Percentiles rank a stretch among this genome's conserved stretches.
Evolutionary conservation across 2,329 filamentous ascomycete genomes (phyloP).

Genomic region (Cryoendolithus antarcticus): DNA sequence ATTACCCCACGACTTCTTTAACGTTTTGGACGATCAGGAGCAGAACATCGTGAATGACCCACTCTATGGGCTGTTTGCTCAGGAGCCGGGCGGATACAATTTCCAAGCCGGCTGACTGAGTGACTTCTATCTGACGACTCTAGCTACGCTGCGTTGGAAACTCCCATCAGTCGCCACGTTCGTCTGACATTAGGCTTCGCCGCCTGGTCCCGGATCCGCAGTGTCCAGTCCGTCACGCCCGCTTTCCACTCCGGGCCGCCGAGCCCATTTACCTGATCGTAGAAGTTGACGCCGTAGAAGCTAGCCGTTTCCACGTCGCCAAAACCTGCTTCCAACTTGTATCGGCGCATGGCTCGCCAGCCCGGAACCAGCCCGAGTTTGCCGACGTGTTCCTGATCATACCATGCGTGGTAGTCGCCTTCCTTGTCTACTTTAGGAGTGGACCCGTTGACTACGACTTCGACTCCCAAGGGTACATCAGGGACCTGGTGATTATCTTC

Average conservation of each 20-base stretch:
- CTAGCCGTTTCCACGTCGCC: not conserved
- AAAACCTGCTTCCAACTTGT: not conserved
- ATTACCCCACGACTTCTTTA: too few relatives aligned
- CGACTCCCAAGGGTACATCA: too few relatives aligned
- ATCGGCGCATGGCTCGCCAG: conserved; percentile 1
- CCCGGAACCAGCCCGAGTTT: not conserved
- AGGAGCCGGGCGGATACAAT: too few relatives aligned
- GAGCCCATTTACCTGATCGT: not conserved
- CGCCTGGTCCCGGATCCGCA: not conserved
- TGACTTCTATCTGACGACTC: not conserved
- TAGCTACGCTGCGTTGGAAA: too few relatives aligned
- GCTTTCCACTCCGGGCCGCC: conserved; percentile 1
- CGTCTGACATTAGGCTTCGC: conserved; percentile 1
- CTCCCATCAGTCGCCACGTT: not conserved
- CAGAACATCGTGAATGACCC: not conserved
- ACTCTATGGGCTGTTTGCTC: conserved; percentile 1
- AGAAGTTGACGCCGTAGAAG: conserved; percentile 1
- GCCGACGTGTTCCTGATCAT: not conserved
- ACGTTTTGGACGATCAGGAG: conserved; percentile 1
- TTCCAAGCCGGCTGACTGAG: too few relatives aligned
- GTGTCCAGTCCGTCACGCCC: not conserved
- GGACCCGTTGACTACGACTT: conserved; percentile 1
- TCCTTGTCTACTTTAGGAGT: not conserved
- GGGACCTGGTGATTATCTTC: too few relatives aligned
- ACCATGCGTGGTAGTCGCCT: not conserved